Evolutionary conservation across 495 filamentous ascomycete species (phyloP), one percentile per base, ranked within the genome.

Genomic region (Trichoderma asperelloides): DNA sequence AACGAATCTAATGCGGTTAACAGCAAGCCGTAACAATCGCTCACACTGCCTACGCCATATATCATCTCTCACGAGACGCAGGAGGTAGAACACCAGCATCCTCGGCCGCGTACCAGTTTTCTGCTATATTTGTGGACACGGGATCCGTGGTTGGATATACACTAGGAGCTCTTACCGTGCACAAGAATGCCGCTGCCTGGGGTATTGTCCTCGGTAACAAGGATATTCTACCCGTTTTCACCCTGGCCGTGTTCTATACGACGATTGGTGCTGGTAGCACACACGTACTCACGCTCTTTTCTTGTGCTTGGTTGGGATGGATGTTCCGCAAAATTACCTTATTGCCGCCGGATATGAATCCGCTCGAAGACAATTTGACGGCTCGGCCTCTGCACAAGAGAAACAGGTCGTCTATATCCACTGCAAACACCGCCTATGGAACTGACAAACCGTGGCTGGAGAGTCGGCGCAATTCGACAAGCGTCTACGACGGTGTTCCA

Each of bases 321-420:
- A 83, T 90, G 68, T 96, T 96, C 86, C 86, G 87, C 12, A 86
- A 91, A 70, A 96, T 97, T 70, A 79, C 87, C 28, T 79, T 80
- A 16, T 82, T 97, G 66, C 93, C 93, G 2, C 93, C 93, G 0
- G 93, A 97, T 70, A 90, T 96, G 89, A 97, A 96, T 70, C 93
- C 93, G 9, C 78, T 97, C 9, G 93, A 96, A 71, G 87, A 90
- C 70, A 89, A 95, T 70, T 77, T 96, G 45, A 97, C 93, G 6
- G 87, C 91, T 13, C 87, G 92, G 49, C 72, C 71, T 33, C 64
- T 69, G 63, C 82, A 87, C 87, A 93, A 91, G 78, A 83, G 88
- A 68, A 92, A 88, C 78, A 90, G 91, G 74, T 89, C 89, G 0
- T 88, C 88, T 7, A 77, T 89, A 5, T 81, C 81, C 8, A 85